A percentile compares a stretch with the other conserved stretches of the same genome.
These are phyloP conservation scores for Penicillium simplicissimum DNA, from an alignment of 495 filamentous ascomycete species.

Conservation along the genomic window DNA sequence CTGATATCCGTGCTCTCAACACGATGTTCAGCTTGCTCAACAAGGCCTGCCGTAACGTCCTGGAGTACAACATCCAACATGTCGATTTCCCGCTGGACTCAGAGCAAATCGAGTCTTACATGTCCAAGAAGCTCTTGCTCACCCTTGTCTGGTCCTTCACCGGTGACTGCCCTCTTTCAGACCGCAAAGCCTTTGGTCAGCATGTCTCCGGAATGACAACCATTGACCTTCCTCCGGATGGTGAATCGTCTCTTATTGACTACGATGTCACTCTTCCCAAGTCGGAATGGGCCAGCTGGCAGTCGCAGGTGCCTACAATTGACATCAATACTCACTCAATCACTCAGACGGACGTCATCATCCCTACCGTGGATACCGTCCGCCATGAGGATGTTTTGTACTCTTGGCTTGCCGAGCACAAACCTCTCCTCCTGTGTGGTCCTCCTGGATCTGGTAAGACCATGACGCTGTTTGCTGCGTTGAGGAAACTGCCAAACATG, in stretches of 20 bases:
- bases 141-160: constrained; percentile 92
- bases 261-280: constrained; percentile 86
- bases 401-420: constrained; percentile 98
- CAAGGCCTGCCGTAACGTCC: constrained; percentile 83
- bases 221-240: constrained; percentile 75
- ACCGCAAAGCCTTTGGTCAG: constrained; percentile 87
- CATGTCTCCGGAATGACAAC: constrained; percentile 75
- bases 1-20: constrained; percentile 81
- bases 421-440: constrained; percentile 92
- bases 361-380: constrained; percentile 94
- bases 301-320: constrained; percentile 86
- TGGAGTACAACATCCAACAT: constrained; percentile 95
- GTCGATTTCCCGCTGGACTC: constrained; percentile 88
- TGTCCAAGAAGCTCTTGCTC: constrained; percentile 89
- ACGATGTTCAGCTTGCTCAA: constrained; percentile 95
- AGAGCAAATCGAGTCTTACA: constrained; percentile 83
- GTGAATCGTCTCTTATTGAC: constrained; percentile 86
- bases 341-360: constrained; percentile 95
- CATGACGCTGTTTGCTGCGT: constrained; percentile 97
- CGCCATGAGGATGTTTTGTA: constrained; percentile 97
- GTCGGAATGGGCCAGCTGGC: constrained; percentile 89
- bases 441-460: constrained; percentile 98
- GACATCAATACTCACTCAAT: constrained; percentile 98
- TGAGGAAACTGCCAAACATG: constrained; percentile 96
- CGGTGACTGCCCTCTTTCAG: constrained; percentile 86